Evolutionary conservation across 2,329 filamentous ascomycete genomes (phyloP).

Genomic region (Laburnicola sp.): DNA sequence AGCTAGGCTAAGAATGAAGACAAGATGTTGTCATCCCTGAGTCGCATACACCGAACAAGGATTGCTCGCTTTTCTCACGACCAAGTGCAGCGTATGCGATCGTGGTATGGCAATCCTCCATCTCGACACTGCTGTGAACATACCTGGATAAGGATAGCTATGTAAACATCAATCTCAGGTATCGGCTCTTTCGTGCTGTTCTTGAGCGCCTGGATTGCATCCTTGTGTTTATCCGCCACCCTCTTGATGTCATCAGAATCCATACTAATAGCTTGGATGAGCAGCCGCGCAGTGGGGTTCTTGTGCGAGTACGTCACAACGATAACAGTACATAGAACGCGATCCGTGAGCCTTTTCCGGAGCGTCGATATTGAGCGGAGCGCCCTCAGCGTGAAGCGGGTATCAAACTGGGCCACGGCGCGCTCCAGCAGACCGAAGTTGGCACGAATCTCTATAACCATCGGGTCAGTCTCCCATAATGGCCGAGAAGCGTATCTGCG

Average conservation of each 20-base stretch:
- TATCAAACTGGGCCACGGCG: conserved; percentile 89
- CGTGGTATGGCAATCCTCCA: too few relatives aligned
- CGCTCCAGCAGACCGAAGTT: conserved; percentile 91
- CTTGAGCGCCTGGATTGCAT: conserved; percentile 67
- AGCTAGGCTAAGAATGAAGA: too few relatives aligned
- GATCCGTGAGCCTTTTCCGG: conserved; percentile 83
- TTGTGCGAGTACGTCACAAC: conserved; percentile 75
- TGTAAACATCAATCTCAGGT: conserved; percentile 85
- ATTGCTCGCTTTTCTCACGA: too few relatives aligned
- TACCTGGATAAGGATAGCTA: conserved; percentile 69
- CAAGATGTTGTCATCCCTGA: too few relatives aligned
- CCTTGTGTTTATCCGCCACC: conserved; percentile 58
- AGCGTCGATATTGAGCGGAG: conserved; percentile 94
- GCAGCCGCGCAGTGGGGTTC: conserved; percentile 67
- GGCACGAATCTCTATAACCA: conserved; percentile 79
- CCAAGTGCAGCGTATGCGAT: too few relatives aligned
- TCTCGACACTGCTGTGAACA: neutral
- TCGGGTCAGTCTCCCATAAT: conserved; percentile 32
- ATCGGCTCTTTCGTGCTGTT: conserved; percentile 70
- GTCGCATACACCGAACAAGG: too few relatives aligned
- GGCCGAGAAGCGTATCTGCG: conserved; percentile 2
- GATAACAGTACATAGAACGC: conserved; percentile 79
- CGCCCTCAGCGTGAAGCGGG: conserved; percentile 90
- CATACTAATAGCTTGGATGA: conserved; percentile 71
- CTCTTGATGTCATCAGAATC: conserved; percentile 66